phyloP scores from a whole-genome alignment of 345 rosid species.

The Eucalyptus pauciflora region DNA sequence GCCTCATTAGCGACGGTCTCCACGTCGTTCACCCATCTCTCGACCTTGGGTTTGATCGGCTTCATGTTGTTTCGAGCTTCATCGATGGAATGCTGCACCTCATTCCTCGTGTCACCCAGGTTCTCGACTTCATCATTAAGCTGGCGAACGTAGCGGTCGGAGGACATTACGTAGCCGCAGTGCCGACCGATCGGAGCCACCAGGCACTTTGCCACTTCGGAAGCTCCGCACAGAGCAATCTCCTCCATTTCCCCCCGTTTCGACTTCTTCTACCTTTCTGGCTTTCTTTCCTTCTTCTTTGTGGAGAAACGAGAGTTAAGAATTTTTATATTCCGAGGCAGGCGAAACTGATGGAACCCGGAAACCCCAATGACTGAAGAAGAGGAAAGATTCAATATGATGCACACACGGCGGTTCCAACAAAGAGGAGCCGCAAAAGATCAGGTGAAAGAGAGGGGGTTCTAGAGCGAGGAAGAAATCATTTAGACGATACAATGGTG shows the following conservation, averaged over 20 bases:
- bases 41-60: fast-evolving
- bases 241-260: neutral
- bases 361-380: neutral
- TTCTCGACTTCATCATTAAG: neutral
- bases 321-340: neutral
- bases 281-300: too few species aligned
- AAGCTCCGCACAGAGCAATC: neutral
- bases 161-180: neutral
- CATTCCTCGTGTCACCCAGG: fast-evolving
- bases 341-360: neutral
- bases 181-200: neutral
- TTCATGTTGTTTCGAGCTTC: neutral
- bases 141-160: neutral
- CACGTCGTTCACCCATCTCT: fast-evolving
- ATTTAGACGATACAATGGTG: neutral
- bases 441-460: neutral
- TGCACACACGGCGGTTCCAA: neutral
- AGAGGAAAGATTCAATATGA: neutral
- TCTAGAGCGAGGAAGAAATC: neutral
- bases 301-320: too few species aligned
- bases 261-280: neutral
- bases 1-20: fast-evolving
- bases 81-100: neutral
- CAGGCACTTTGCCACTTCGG: neutral
- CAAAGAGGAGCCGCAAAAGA: neutral